Percentiles rank a stretch among this genome's conserved stretches.
These are phyloP conservation scores for Camelina laxa DNA, from an alignment of 345 rosid genomes.

Conservation along the genomic window DNA sequence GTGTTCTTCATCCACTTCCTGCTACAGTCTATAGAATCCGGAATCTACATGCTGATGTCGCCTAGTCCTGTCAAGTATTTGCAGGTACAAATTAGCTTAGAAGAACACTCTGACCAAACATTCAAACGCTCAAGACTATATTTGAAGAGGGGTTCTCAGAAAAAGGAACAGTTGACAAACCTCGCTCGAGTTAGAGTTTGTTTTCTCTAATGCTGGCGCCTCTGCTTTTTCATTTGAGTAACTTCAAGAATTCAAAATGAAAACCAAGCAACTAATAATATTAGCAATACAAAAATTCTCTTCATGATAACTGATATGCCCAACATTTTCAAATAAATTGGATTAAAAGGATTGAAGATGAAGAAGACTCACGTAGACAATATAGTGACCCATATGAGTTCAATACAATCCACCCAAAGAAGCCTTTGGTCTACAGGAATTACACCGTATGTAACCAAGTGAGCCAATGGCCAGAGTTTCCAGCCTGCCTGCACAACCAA, in stretches of 20 bases:
- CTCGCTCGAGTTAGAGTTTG: conserved; percentile 54
- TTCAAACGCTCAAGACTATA: conserved; percentile 3
- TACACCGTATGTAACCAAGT: conserved; percentile 77
- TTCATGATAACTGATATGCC: conserved; percentile 4
- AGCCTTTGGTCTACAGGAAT: conserved; percentile 89
- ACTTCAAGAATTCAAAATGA: conserved; percentile 44
- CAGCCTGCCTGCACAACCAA: conserved; percentile 73
- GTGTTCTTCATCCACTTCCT: conserved; percentile 19
- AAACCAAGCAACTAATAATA: neutral
- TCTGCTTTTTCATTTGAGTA: conserved; percentile 86
- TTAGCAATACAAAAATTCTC: conserved; percentile 8
- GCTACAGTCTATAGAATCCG: conserved; percentile 9
- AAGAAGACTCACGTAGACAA: conserved; percentile 70
- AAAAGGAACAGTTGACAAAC: conserved; percentile 35
- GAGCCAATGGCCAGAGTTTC: conserved; percentile 98
- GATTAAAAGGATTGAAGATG: conserved; percentile 1
- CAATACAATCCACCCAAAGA: conserved; percentile 95
- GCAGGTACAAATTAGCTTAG: conserved; percentile 14
- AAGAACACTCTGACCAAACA: neutral
- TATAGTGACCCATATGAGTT: conserved; percentile 94
- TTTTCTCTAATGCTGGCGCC: conserved; percentile 48
- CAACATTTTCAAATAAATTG: conserved; percentile 6
- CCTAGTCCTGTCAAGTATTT: conserved; percentile 38
- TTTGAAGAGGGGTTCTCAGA: neutral
- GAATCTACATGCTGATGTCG: conserved; percentile 11